phyloP scores from a whole-genome alignment of 169 alveolate species.

The Eimeria acervulina region DNA sequence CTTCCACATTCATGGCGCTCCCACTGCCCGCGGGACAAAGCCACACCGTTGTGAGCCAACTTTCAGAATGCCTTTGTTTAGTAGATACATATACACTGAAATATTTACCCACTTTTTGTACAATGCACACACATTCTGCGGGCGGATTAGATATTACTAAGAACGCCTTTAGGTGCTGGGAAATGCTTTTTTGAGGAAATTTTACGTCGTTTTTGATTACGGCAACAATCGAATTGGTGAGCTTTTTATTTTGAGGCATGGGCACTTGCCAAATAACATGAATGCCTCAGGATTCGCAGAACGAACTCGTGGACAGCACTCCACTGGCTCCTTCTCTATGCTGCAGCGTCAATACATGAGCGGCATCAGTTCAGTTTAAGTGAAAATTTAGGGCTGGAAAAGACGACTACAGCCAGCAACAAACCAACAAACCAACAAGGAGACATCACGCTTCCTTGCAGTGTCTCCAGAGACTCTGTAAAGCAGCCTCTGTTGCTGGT shows the following conservation, averaged over 20 bases:
- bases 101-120: too few species aligned
- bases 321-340: background rate
- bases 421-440: background rate
- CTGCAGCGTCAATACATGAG: background rate
- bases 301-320: background rate
- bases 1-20: constrained; percentile 31
- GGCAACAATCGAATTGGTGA: constrained; percentile 47
- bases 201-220: constrained; percentile 42
- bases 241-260: background rate
- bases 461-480: background rate
- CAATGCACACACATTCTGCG: background rate
- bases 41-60: constrained; percentile 28
- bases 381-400: background rate
- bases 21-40: constrained; percentile 67
- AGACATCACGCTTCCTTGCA: background rate
- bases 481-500: background rate
- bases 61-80: background rate
- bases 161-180: constrained; percentile 33
- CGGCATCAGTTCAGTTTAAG: background rate
- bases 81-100: background rate
- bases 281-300: constrained; percentile 37
- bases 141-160: background rate
- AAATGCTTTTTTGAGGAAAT: constrained; percentile 6
- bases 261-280: background rate
- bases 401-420: background rate